Base-by-base conservation (phyloP, 805 yeast species). In the Myxozyma neglecta region DNA sequence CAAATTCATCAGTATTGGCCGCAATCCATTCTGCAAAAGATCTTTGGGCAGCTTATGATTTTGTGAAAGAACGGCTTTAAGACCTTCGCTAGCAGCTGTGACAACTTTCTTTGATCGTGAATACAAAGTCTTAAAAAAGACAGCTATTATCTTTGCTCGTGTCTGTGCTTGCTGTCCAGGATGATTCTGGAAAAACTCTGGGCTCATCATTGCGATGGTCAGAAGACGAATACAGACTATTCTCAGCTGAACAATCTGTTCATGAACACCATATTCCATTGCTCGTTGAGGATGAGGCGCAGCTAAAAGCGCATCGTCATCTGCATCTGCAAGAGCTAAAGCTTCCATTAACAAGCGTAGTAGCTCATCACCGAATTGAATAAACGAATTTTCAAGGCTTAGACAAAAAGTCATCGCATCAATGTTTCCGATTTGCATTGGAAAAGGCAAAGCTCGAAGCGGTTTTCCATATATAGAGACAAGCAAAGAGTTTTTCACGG, bases 391-490 rank as follows among this genome's bases (percentile, higher is more conserved):
- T 11, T 90, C 94, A 53, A 93, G 78, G 1, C 87, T 85, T 60
- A 94, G 77, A 71, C 97, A 93, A 74, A 86, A 96, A 0, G 96
- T 86, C n/a, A 94, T 89, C 0, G 98, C 98, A 74, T 94, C 98
- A 64, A 94, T 92, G 73, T 94, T 92, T 42, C 99, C 99, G 59
- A 94, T 94, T 76, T 96, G 99, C 97, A 93, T 94, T 4, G 97
- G 94, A 77, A 96, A 94, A 0, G 99, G 99, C 64, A 94, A 79
- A 0, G 99, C 99, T 65, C 99, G 81, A 60, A 94, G 76, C 0
- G 99, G 99, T 72, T 94, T 94, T 3, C 97, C 97, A 78, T 94
- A 96, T 24, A 94, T 94, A 6, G 99, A 98, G 0, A 96, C 89
- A 51, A 94, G 76, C 35, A 96, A 77, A 32, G 92, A 84, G 52